A percentile compares a stretch with the other conserved stretches of the same genome.
These are phyloP conservation scores for Juglanconis sp. DNA, from an alignment of 2,329 filamentous ascomycete species.

Conservation along the genomic window DNA sequence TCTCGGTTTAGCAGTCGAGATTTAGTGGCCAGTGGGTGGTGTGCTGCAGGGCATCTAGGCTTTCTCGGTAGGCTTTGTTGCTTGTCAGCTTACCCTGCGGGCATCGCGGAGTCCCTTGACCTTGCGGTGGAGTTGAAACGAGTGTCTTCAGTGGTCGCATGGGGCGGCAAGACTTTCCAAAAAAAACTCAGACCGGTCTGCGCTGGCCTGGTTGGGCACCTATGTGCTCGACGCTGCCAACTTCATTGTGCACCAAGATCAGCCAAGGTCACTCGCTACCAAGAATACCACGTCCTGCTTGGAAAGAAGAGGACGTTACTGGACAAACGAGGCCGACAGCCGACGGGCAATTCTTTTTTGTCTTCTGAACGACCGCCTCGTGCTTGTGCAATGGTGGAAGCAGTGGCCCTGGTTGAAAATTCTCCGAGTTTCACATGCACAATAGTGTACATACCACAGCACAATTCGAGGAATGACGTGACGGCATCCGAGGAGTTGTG, in stretches of 20 bases:
- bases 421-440: slow-evolving; percentile 16
- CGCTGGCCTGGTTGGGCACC: background rate
- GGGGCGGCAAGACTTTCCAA: slow-evolving; percentile 5
- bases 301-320: background rate
- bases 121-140: background rate
- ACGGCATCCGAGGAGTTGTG: slow-evolving; percentile 7
- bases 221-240: background rate
- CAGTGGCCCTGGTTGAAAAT: slow-evolving; percentile 13
- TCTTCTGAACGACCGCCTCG: background rate
- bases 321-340: background rate
- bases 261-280: background rate
- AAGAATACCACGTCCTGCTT: background rate
- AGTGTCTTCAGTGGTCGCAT: slow-evolving; percentile 7
- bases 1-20: background rate
- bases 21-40: background rate
- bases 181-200: slow-evolving; percentile 1
- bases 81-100: background rate
- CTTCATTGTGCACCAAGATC: background rate
- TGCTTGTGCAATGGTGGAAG: slow-evolving; percentile 16
- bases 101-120: background rate
- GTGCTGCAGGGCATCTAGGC: background rate
- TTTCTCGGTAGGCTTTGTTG: background rate
- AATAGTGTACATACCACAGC: background rate
- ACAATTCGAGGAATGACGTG: slow-evolving; percentile 12
- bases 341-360: background rate